phyloP scores from a whole-genome alignment of 768 basidiomycete genomes.

The Podaxis mareebaensis region DNA sequence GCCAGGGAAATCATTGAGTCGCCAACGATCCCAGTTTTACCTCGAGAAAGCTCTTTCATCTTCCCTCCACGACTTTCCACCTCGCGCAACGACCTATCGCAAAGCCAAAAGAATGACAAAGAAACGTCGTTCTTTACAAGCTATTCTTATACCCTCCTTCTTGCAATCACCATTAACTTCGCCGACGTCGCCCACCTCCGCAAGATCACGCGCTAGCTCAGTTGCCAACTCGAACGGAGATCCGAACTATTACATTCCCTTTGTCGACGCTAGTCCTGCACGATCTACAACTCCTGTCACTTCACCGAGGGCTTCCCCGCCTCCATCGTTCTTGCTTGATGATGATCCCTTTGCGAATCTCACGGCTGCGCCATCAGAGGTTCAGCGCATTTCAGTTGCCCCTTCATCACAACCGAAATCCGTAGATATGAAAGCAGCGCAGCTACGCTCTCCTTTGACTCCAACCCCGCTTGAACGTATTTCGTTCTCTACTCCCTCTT shows the following conservation, averaged over 20 bases:
- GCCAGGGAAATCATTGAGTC: constrained; percentile 18
- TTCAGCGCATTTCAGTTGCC: constrained; percentile 16
- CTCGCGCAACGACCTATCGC: not conserved
- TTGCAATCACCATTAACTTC: constrained; percentile 30
- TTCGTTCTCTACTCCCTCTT: constrained; percentile 8
- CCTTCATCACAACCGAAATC: constrained; percentile 21
- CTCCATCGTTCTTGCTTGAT: constrained; percentile 55
- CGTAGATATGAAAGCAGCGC: constrained; percentile 8
- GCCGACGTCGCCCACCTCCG: constrained; percentile 23
- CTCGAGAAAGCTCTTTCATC: constrained; percentile 13
- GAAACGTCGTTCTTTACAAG: constrained; percentile 55
- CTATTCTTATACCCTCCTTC: constrained; percentile 51
- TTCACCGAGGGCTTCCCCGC: constrained; percentile 34
- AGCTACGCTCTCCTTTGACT: constrained; percentile 31
- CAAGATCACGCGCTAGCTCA: constrained; percentile 2
- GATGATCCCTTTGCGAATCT: constrained; percentile 77
- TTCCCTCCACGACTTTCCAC: constrained; percentile 19
- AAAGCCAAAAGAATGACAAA: constrained; percentile 35
- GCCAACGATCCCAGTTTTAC: constrained; percentile 12
- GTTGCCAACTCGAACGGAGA: not conserved
- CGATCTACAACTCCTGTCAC: constrained; percentile 15
- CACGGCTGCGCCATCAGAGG: constrained; percentile 27
- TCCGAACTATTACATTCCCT: constrained; percentile 15
- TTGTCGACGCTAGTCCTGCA: constrained; percentile 6
- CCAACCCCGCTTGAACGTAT: constrained; percentile 18